Evolutionary conservation across 2,329 filamentous ascomycete genomes (phyloP), one percentile per base, ranked within the genome.

Genomic region (Aspergillus fumigatiaffinis): DNA sequence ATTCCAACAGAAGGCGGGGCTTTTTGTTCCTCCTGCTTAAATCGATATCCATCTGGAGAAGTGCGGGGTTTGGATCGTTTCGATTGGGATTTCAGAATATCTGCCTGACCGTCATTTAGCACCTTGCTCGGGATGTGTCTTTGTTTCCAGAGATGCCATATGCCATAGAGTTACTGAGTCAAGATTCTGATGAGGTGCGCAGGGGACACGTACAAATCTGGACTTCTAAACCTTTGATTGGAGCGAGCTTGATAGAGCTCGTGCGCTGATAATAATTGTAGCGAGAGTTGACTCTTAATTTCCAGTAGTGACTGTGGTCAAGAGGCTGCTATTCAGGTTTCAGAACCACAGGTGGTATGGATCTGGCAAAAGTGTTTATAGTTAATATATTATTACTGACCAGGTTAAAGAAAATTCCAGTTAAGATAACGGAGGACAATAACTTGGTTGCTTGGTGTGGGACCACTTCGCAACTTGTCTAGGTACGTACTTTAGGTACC

Each of bases 1-100:
- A 78, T 62, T 97, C 91, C 32, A 87, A 86, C 56, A 99, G 79
- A 61, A 88, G 84, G 60, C 93, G 87, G 46, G 94, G 90, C 73
- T 86, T 85, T 79, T 90, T 89, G 80, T 97, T 97, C 73, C 93
- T 90, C 74, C 93, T 87, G 67, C 82, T 87, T 66, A 85, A 84
- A 77, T 97, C 93, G 70, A 96, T 92, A 62, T 75, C 67, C 72
- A 73, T 70, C 60, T 65, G 60, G 63, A 66, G 60, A 50, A 54
- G 52, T 49, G 14, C 32, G 56, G 55, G 48, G 28, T 49, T 44
- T 52, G 52, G 35, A 46, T 46, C 42, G 42, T 6, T 44, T 20
- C 3, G 10, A 21, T 46, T 46, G 8, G 20, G 10, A 46, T 20
- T 14, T 23, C 14, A 38, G 8, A 46, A 26, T 23, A 7, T 17